Evolutionary conservation across 345 rosid genomes (phyloP).

Genomic region (Melastoma malabathricum): DNA sequence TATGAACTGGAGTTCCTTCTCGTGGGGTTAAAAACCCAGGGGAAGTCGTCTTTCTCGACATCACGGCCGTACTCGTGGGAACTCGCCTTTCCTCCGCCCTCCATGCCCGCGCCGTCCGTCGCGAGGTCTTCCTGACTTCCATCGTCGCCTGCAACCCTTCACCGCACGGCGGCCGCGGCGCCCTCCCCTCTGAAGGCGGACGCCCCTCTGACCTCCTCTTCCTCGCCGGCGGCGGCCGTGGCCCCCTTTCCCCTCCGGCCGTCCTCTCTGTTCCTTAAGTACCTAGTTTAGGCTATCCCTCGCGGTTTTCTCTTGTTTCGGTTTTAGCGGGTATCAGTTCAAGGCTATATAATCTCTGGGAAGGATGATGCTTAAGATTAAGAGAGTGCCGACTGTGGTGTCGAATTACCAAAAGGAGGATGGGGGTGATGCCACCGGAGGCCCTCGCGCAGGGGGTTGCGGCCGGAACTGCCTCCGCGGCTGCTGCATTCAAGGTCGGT

Average conservation of each 20-base stretch:
- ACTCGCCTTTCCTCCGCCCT: conserved; percentile 25
- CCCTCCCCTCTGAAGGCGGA: conserved; percentile 99
- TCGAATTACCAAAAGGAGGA: conserved; percentile 80
- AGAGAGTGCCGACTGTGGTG: conserved; percentile 78
- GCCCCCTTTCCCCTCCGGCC: conserved; percentile 4
- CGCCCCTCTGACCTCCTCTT: conserved; percentile 99
- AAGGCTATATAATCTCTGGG: background rate
- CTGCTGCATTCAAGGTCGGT: conserved; percentile 65
- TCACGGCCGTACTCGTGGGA: conserved; percentile 94
- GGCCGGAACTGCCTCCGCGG: conserved; percentile 65
- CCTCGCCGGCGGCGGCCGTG: conserved; percentile 98
- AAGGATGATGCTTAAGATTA: conserved; percentile 62
- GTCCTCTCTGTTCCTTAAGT: conserved; percentile 7
- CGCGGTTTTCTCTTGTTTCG: background rate
- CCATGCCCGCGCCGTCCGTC: conserved; percentile 77
- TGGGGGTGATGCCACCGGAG: conserved; percentile 26
- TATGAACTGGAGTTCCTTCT: no score
- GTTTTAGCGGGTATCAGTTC: background rate
- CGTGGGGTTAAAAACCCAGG: conserved; percentile 25
- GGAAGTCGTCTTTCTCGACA: conserved; percentile 46
- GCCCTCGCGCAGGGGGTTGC: conserved; percentile 45
- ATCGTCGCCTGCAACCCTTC: conserved; percentile 50
- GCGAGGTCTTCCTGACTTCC: conserved; percentile 66
- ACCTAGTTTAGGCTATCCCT: background rate
- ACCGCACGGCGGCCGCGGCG: conserved; percentile 99